These are phyloP conservation scores for Ustulina deusta DNA, from an alignment of 2,329 filamentous ascomycete genomes.

Conservation along the genomic window DNA sequence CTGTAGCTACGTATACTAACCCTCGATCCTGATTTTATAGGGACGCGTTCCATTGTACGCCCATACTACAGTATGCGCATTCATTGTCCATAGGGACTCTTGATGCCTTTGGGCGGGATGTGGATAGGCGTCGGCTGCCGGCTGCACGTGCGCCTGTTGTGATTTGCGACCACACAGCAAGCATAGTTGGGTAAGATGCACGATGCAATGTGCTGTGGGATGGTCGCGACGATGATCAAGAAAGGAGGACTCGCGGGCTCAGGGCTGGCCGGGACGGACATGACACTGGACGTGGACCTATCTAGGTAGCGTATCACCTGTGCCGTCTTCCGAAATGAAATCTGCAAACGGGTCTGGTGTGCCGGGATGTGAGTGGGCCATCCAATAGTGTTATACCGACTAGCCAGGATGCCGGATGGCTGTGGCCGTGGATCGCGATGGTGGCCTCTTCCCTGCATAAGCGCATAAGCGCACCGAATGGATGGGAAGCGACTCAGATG, in stretches of 20 bases:
- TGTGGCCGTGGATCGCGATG: not conserved
- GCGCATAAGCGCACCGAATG: slow-evolving; percentile 13
- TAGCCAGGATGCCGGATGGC: slow-evolving; percentile 3
- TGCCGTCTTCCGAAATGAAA: slow-evolving; percentile 33
- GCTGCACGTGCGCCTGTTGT: not conserved
- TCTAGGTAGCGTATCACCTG: slow-evolving; percentile 10
- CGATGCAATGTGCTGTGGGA: slow-evolving; percentile 1
- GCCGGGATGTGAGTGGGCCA: slow-evolving; percentile 28
- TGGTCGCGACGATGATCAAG: not conserved
- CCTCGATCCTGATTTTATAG: not conserved
- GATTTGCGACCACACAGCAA: not conserved
- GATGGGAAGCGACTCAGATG: slow-evolving; percentile 11
- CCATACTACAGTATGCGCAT: not conserved
- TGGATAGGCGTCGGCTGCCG: not conserved
- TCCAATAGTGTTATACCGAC: not conserved
- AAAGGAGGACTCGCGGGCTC: slow-evolving; percentile 5
- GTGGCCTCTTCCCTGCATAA: slow-evolving; percentile 21
- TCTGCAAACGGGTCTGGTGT: slow-evolving; percentile 11
- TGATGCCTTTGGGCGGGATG: not conserved
- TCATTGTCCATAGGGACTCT: not conserved
- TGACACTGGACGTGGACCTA: slow-evolving; percentile 8
- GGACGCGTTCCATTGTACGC: not conserved
- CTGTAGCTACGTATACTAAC: not conserved
- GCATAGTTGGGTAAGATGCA: not conserved
- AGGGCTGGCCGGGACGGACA: slow-evolving; percentile 28